Evolutionary conservation across 2,329 filamentous ascomycete species (phyloP).

Genomic region (Dactylellina haptotyla): DNA sequence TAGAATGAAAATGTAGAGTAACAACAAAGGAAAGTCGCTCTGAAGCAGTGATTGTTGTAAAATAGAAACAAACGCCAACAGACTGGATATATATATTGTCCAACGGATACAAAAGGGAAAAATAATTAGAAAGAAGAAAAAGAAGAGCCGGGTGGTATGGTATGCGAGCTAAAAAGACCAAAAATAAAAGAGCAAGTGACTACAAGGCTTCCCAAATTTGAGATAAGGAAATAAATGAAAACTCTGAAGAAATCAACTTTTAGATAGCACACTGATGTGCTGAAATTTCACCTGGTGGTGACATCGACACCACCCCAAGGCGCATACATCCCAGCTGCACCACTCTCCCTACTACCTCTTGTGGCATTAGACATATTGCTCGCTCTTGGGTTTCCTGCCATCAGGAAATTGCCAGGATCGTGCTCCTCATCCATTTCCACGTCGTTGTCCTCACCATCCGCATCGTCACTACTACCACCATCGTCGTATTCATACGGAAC

Average conservation of each 20-base stretch:
- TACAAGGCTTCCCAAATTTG: background rate
- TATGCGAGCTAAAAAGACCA: background rate
- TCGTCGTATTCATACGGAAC: slow-evolving; percentile 19
- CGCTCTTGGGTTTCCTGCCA: slow-evolving; percentile 1
- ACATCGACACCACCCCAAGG: slow-evolving; percentile 38
- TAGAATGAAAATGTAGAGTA: background rate
- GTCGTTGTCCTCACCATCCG: slow-evolving; percentile 57
- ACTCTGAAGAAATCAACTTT: slow-evolving; percentile 31
- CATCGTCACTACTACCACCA: slow-evolving; percentile 35
- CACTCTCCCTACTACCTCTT: slow-evolving; percentile 44
- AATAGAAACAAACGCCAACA: slow-evolving; percentile 13
- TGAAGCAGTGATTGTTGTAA: background rate
- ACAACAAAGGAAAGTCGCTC: background rate
- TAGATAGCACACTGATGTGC: background rate
- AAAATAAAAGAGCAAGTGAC: background rate
- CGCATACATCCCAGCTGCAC: slow-evolving; percentile 45
- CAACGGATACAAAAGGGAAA: slow-evolving; percentile 21
- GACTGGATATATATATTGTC: slow-evolving; percentile 40
- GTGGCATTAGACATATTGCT: slow-evolving; percentile 43
- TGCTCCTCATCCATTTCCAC: slow-evolving; percentile 54
- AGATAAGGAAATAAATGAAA: background rate
- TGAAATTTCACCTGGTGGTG: slow-evolving; percentile 19
- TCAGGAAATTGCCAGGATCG: slow-evolving; percentile 25
- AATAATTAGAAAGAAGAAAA: background rate
- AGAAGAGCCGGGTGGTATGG: background rate